Evolutionary conservation across 2,329 filamentous ascomycete genomes (phyloP), one percentile per base, ranked within the genome.

Genomic region (Lomentospora prolificans): DNA sequence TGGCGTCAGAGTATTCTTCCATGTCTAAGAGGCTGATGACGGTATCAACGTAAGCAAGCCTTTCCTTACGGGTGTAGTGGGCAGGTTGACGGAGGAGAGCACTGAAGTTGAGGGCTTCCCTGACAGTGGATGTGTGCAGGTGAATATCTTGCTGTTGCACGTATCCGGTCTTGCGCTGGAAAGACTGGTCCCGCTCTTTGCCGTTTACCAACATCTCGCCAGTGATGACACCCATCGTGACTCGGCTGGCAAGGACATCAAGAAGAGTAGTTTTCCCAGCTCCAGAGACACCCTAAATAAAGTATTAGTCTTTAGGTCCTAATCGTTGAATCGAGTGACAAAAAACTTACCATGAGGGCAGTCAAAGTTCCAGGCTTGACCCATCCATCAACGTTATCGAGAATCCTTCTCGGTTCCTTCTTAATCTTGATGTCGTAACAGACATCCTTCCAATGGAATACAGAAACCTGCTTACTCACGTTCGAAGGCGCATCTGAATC

Each of bases 341-440:
- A 48, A 10, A 17, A 17, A 31, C 52, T 44, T 30, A 54, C 52
- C 85, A 88, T 89, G 0, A 88, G 74, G 9, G 84, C 86, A 5
- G 85, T 89, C 12, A 87, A 70, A 14, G 85, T 88, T 53, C 86
- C 86, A 1, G 86, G 86, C 67, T 88, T 86, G 54, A 89, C 84
- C 84, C 84, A 89, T 9, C 86, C 86, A 62, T 87, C 82, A 2
- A 89, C 84, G 53, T 86, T 72, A 58, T 89, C 81, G 24, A 89
- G 71, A 63, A 91, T 84, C 8, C 84, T 78, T 31, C 86, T 75
- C 0, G 73, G 69, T 60, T 87, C 79, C 62, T 86, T 86, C 55
- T 69, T 70, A 67, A 89, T 86, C 63, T 82, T 81, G 66, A 90
- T 86, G 58, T 89, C 85, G 63, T 89, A 90, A 69, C 82, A 86